A percentile compares a stretch with the other conserved stretches of the same genome.
Evolutionary conservation across 2,329 filamentous ascomycete species (phyloP).

Genomic region (Chrysoporthe deuterocubensis): DNA sequence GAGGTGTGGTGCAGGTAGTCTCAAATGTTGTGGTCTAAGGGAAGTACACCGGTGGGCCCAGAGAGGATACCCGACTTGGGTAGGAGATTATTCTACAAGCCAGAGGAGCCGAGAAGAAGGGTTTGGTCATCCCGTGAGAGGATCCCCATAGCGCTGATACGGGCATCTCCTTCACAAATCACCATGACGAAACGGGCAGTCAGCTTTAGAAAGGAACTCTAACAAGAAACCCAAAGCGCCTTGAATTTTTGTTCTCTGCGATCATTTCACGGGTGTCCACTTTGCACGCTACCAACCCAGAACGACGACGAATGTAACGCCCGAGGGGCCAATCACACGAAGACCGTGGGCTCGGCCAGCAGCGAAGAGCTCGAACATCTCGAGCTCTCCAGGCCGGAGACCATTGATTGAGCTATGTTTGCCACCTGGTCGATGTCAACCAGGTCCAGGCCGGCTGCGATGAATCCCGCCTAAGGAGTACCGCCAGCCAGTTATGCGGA

Average conservation of each 20-base stretch:
- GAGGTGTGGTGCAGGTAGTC: not conserved
- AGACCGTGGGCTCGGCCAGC: not conserved
- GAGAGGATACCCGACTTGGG: not conserved
- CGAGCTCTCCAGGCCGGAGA: not conserved
- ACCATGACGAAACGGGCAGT: conserved; percentile 3
- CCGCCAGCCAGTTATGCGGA: conserved; percentile 61
- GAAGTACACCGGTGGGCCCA: not conserved
- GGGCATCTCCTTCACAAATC: not conserved
- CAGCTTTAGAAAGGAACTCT: not conserved
- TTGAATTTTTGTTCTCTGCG: not conserved
- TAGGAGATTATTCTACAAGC: not conserved
- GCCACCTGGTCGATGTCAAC: not conserved
- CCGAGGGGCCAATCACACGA: conserved; percentile 10
- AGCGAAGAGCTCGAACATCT: not conserved
- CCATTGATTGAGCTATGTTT: not conserved
- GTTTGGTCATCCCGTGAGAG: not conserved
- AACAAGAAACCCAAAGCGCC: not conserved
- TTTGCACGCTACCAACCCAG: not conserved
- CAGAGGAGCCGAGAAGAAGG: not conserved
- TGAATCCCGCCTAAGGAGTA: conserved; percentile 18
- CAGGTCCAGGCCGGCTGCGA: not conserved
- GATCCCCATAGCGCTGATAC: not conserved
- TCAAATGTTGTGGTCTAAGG: not conserved
- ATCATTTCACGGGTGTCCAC: conserved; percentile 1
- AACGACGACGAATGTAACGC: conserved; percentile 10